A percentile compares a stretch with the other conserved stretches of the same genome.
Evolutionary conservation across 371 early-diverging fungal genomes (phyloP).

Genomic region (Apophysomyces sp.): DNA sequence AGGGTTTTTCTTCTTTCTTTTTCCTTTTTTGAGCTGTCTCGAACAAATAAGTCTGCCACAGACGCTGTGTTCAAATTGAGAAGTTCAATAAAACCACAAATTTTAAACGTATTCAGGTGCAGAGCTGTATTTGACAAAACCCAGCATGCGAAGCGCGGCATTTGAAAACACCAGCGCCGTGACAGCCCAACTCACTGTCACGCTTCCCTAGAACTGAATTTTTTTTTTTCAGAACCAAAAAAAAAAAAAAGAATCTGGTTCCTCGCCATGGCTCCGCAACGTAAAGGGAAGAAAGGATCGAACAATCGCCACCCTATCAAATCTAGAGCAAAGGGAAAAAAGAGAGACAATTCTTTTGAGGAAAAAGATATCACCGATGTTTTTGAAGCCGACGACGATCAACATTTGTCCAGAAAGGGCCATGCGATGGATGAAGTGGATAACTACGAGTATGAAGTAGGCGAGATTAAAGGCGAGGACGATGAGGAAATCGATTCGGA

Average conservation of each 20-base stretch:
- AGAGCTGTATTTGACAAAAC: too few relatives aligned
- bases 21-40: too few relatives aligned
- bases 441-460: conserved; percentile 72
- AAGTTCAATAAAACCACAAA: too few relatives aligned
- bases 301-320: not conserved
- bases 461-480: conserved; percentile 76
- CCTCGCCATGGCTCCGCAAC: not conserved
- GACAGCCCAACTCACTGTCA: not conserved
- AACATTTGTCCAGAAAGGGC: conserved; percentile 50
- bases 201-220: not conserved
- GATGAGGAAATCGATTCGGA: conserved; percentile 94
- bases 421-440: conserved; percentile 74
- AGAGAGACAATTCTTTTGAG: not conserved
- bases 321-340: not conserved
- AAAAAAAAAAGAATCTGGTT: not conserved
- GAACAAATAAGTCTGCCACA: too few relatives aligned
- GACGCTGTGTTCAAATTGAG: too few relatives aligned
- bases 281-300: not conserved
- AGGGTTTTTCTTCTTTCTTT: too few relatives aligned
- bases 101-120: too few relatives aligned
- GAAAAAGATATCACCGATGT: conserved; percentile 26
- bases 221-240: not conserved
- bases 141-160: too few relatives aligned
- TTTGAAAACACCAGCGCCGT: too few relatives aligned
- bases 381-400: conserved; percentile 59